Evolutionary conservation across 2,329 filamentous ascomycete species (phyloP), one percentile per base, ranked within the genome.

Genomic region (Verticillium isaacii): DNA sequence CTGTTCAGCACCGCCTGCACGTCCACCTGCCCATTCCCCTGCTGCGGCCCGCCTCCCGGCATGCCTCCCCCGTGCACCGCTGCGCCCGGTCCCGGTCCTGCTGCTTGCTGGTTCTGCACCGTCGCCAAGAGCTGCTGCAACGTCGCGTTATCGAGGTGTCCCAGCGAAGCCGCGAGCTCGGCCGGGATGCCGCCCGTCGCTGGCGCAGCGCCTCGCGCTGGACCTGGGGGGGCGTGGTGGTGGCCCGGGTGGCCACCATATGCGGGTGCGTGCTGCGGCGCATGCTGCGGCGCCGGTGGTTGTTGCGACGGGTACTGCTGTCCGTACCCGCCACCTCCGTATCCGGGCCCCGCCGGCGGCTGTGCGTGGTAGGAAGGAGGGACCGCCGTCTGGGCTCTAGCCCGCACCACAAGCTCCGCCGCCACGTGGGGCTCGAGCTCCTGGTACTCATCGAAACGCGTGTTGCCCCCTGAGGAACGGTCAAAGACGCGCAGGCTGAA

Each of bases 401-500:
- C 85, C 62, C 92, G 86, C 52, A 89, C 74, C 62, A 96, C 90
- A 17, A 98, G 85, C 68, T 96, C 91, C 17, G 90, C 91, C 4
- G 91, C 92, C 56, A 93, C 87, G 6, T 80, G 75, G 0, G 93
- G 90, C 39, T 96, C 90, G 2, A 97, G 82, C 68, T 93, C 88
- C 62, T 90, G 85, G 72, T 98, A 98, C 72, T 96, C 90, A 68
- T 96, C 91, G 72, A 92, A 97, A 54, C 88, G 86, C 66, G 91
- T 93, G 68, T 85, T 85, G 19, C 81, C 80, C n/a, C 91, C 91
- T 11, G 81, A 83, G 50, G 86, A 89, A 32, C 93, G 89, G 74
- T 96, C 90, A 70, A 97, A 97, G 6, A 96, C 85, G 68, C 94
- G 91, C 3, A 97, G 78, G 0, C 90, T 86, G 58, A 98, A 89